Evolutionary conservation across 139 green algal species (phyloP).

Genomic region (Micractinium sp.): DNA sequence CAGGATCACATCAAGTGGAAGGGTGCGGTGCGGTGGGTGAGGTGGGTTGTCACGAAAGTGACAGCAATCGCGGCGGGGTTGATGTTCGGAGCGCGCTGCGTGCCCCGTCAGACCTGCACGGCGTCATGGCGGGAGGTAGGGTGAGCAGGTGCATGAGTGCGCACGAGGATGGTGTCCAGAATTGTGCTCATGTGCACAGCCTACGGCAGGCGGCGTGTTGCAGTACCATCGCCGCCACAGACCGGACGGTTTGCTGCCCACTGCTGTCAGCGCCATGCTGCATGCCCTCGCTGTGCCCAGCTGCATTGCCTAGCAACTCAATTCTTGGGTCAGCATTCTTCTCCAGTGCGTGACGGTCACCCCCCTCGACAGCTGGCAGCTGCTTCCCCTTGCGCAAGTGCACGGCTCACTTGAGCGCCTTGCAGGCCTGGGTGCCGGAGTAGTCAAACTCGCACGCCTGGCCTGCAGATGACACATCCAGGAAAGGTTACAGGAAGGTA

Average conservation of each 20-base stretch:
- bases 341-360: background rate
- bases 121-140: too few relatives aligned
- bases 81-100: too few relatives aligned
- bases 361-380: background rate
- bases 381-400: background rate
- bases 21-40: background rate
- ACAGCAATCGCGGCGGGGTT: too few relatives aligned
- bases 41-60: too few relatives aligned
- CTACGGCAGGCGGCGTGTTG: too few relatives aligned
- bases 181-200: too few relatives aligned
- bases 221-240: too few relatives aligned
- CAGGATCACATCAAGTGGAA: background rate
- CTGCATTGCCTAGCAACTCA: background rate
- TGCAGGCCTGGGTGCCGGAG: constrained; percentile 98
- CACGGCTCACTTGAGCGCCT: constrained; percentile 86
- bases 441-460: constrained; percentile 99
- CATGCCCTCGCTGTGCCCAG: background rate
- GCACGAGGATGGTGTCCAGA: too few relatives aligned
- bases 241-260: background rate
- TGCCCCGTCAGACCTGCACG: too few relatives aligned
- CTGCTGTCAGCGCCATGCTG: background rate
- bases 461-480: background rate
- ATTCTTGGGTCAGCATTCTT: too few relatives aligned
- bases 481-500: background rate
- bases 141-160: too few relatives aligned